These are phyloP conservation scores for Neoconidiobolus thromboides DNA, from an alignment of 371 early-diverging fungal species.

Conservation along the genomic window DNA sequence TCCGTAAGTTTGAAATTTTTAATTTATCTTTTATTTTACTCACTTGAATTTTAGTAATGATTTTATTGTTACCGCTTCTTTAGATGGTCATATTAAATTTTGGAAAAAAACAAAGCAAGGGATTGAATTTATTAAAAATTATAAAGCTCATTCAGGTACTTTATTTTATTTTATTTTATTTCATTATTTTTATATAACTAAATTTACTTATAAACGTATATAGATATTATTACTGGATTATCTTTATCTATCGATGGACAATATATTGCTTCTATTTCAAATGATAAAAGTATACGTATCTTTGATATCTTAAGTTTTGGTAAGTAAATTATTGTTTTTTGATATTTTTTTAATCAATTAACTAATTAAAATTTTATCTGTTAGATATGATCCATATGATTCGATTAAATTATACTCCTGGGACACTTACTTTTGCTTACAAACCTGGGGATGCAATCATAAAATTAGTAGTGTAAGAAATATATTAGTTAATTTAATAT, in stretches of 20 bases:
- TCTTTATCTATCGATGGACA: conserved; percentile 55
- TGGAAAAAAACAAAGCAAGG: conserved; percentile 78
- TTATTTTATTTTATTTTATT: background rate
- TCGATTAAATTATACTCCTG: conserved; percentile 52
- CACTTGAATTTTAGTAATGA: conserved; percentile 35
- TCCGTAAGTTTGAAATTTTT: conserved; percentile 19
- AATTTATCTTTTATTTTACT: background rate
- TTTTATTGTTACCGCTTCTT: conserved; percentile 81
- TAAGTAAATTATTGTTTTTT: conserved; percentile 12
- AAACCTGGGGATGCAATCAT: conserved; percentile 60
- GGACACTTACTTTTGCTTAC: conserved; percentile 69
- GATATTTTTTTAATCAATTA: too few relatives aligned
- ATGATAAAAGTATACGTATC: conserved; percentile 72
- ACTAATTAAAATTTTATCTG: background rate
- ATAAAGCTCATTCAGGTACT: conserved; percentile 60
- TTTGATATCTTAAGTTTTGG: conserved; percentile 91
- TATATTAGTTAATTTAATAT: background rate
- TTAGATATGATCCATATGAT: conserved; percentile 94
- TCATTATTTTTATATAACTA: background rate
- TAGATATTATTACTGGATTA: conserved; percentile 29
- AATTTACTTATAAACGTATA: background rate
- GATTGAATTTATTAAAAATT: conserved; percentile 95
- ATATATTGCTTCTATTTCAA: conserved; percentile 61
- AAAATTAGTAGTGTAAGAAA: conserved; percentile 46
- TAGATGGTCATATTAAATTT: conserved; percentile 93